Evolutionary conservation across 2,329 filamentous ascomycete genomes (phyloP).

Genomic region (Thelonectria blattea): DNA sequence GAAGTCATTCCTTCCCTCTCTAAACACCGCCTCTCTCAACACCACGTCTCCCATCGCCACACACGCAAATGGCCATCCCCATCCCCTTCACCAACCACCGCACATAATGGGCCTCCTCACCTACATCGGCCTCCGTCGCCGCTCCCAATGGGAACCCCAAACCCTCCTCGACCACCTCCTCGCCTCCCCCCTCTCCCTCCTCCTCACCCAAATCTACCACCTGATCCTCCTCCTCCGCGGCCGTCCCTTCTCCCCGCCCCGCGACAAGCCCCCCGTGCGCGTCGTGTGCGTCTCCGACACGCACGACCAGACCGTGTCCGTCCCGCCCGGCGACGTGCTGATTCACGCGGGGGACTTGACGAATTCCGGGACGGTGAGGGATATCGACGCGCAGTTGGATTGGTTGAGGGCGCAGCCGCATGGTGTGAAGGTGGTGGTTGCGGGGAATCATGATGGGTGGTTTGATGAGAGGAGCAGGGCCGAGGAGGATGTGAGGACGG

Average conservation of each 20-base stretch:
- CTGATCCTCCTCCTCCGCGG: slow-evolving; percentile 72
- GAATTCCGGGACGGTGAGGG: slow-evolving; percentile 70
- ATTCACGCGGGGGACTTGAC: slow-evolving; percentile 90
- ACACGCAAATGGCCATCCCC: too few relatives aligned
- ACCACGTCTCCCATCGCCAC: too few relatives aligned
- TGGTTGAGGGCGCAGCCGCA: slow-evolving; percentile 81
- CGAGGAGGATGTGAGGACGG: slow-evolving; percentile 59
- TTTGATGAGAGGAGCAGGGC: slow-evolving; percentile 72
- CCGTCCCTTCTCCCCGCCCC: slow-evolving; percentile 63
- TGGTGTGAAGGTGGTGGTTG: slow-evolving; percentile 78
- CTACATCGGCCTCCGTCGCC: slow-evolving; percentile 55
- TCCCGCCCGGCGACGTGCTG: slow-evolving; percentile 82
- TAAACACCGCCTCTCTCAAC: too few relatives aligned
- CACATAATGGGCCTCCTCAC: slow-evolving; percentile 52
- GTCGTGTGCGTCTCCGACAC: slow-evolving; percentile 93
- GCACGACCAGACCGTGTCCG: slow-evolving; percentile 66
- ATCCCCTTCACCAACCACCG: too few relatives aligned
- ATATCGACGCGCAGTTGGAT: slow-evolving; percentile 83
- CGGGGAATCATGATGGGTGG: slow-evolving; percentile 89
- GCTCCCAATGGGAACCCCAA: slow-evolving; percentile 54
- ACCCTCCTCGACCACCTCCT: slow-evolving; percentile 68
- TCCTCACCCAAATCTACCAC: slow-evolving; percentile 68
- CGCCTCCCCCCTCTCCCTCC: slow-evolving; percentile 69
- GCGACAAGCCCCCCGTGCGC: slow-evolving; percentile 64
- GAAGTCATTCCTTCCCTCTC: too few relatives aligned